Conservation (phyloP, 1,139 yeast species). For the Tardiomyces depauwii region DNA sequence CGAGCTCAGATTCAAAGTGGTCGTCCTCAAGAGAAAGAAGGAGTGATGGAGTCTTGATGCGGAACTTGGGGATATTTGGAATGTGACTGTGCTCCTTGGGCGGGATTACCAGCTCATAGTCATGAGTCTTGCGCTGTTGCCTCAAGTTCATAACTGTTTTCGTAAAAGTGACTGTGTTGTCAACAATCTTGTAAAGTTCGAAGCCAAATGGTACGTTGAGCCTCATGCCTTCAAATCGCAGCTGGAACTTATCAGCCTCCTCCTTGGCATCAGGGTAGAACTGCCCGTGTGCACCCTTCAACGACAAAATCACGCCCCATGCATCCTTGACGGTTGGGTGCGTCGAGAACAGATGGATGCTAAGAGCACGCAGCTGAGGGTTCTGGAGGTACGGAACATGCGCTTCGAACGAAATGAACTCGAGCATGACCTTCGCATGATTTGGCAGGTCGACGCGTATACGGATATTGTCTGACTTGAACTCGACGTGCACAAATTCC, state of each 20-base stretch:
- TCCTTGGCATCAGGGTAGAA: constrained; percentile 7
- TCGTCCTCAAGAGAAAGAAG: constrained; percentile 60
- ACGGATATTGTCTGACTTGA: constrained; percentile 31
- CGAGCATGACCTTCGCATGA: constrained; percentile 40
- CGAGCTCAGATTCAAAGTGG: constrained; percentile 72
- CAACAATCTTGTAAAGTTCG: constrained; percentile 54
- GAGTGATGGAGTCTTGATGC: constrained; percentile 38
- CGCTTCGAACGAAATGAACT: constrained; percentile 32
- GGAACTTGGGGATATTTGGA: constrained; percentile 40
- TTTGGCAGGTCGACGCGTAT: constrained; percentile 40
- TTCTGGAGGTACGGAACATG: constrained; percentile 23
- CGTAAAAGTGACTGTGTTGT: constrained; percentile 48
- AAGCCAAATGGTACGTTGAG: constrained; percentile 48
- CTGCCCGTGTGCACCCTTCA: constrained; percentile 18
- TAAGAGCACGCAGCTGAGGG: constrained; percentile 26
- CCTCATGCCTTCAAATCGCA: constrained; percentile 25
- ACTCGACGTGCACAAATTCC: constrained; percentile 26
- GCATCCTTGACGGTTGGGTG: constrained; percentile 42
- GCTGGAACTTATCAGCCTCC: constrained; percentile 11
- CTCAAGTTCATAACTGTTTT: constrained; percentile 49
- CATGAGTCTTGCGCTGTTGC: constrained; percentile 37
- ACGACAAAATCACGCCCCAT: constrained; percentile 29
- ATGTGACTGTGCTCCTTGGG: constrained; percentile 25
- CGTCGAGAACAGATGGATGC: constrained; percentile 38
- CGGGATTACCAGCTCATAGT: constrained; percentile 28